A percentile compares a stretch with the other conserved stretches of the same genome.
Conservation (phyloP, 2,329 filamentous ascomycete genomes). For the Aspergillus luchuensis region DNA sequence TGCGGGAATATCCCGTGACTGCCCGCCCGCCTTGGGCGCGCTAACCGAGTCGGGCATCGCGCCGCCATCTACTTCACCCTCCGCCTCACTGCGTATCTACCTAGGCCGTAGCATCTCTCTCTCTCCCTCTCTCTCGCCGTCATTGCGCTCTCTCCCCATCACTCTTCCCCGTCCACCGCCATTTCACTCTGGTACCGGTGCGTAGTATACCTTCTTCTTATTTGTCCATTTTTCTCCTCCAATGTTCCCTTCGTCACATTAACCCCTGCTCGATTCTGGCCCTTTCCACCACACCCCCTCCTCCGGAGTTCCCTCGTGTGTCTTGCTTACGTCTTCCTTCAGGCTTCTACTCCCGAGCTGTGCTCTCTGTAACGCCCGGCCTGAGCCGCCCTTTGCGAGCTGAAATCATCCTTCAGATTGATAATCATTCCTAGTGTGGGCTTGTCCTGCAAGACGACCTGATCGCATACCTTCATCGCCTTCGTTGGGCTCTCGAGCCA, state of each 20-base stretch:
- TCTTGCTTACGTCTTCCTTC: conserved; percentile 22
- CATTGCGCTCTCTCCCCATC: not conserved
- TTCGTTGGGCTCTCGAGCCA: conserved; percentile 41
- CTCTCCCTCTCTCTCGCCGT: conserved; percentile 20
- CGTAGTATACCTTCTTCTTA: conserved; percentile 15
- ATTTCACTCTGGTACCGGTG: conserved; percentile 24
- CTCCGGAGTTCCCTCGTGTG: conserved; percentile 15
- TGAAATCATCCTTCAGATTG: conserved; percentile 30
- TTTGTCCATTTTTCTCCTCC: conserved; percentile 13
- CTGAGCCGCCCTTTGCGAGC: conserved; percentile 22
- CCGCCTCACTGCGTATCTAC: conserved; percentile 28
- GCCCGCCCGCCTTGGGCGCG: conserved; percentile 10
- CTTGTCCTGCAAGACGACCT: conserved; percentile 34
- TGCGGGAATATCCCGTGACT: conserved; percentile 34
- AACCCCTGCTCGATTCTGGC: conserved; percentile 18
- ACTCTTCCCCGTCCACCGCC: conserved; percentile 21
- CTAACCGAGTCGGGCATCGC: conserved; percentile 30
- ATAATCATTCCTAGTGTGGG: conserved; percentile 24
- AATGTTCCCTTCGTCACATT: conserved; percentile 16
- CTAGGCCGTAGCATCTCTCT: conserved; percentile 12
- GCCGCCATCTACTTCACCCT: conserved; percentile 29
- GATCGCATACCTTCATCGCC: conserved; percentile 18
- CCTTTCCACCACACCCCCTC: conserved; percentile 6
- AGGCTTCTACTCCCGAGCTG: conserved; percentile 24
- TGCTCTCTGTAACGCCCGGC: conserved; percentile 12